These are phyloP conservation scores for Candida quercuum DNA, from an alignment of 805 yeast species.

Conservation along the genomic window DNA sequence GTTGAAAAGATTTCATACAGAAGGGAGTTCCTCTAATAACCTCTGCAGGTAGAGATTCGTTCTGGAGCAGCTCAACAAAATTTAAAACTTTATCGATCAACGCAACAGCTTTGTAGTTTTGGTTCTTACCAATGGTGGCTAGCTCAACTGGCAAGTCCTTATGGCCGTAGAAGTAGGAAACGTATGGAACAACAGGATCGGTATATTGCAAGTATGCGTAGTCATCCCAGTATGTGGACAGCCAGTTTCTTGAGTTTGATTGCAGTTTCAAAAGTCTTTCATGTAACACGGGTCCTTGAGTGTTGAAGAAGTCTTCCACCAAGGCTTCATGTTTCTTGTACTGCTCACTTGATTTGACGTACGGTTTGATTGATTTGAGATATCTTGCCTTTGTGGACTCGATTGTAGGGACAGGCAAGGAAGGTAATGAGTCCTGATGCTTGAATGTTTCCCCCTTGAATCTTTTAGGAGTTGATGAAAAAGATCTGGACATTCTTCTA, in stretches of 20 bases:
- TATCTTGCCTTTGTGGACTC: constrained; percentile 65
- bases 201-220: constrained; percentile 86
- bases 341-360: constrained; percentile 43
- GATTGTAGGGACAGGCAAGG: constrained; percentile 82
- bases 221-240: constrained; percentile 89
- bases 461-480: constrained; percentile 12
- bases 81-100: constrained; percentile 60
- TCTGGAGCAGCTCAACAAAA: constrained; percentile 62
- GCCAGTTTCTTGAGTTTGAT: constrained; percentile 66
- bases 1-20: constrained; percentile 89
- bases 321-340: constrained; percentile 47
- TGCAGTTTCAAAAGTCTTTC: constrained; percentile 48
- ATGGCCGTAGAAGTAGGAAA: constrained; percentile 85
- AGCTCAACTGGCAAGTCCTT: constrained; percentile 46
- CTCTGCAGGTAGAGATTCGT: constrained; percentile 77
- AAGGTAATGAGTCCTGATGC: constrained; percentile 70
- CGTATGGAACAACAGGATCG: constrained; percentile 94
- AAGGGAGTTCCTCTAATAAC: constrained; percentile 70
- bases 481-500: constrained; percentile 23
- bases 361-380: constrained; percentile 69
- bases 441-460: constrained; percentile 65
- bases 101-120: constrained; percentile 70
- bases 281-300: constrained; percentile 67
- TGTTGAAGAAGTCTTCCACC: constrained; percentile 66
- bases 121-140: constrained; percentile 50